phyloP scores from a whole-genome alignment of 1,284 basidiomycete species.

The Moesziomyces aphidis region DNA sequence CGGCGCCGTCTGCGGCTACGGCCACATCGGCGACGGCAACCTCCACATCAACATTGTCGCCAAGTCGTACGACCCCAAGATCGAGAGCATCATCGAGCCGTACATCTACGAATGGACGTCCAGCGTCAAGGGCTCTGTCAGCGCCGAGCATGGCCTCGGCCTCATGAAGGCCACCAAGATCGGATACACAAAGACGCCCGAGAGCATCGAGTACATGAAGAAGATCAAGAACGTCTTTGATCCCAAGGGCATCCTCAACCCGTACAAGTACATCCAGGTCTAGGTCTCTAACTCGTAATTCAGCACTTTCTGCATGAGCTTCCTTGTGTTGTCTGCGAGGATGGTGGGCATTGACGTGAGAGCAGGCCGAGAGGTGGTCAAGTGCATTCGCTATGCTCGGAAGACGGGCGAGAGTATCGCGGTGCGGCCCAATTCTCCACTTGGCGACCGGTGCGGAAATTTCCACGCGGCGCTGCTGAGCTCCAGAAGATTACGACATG shows the following conservation, averaged over 20 bases:
- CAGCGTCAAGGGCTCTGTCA: slow-evolving; percentile 81
- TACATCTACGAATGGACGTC: slow-evolving; percentile 92
- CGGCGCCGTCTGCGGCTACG: slow-evolving; percentile 78
- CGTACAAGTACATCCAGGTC: slow-evolving; percentile 74
- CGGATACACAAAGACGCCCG: slow-evolving; percentile 84
- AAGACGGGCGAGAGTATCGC: slow-evolving; percentile 16
- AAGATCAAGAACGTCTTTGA: slow-evolving; percentile 92
- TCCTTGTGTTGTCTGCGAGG: not conserved
- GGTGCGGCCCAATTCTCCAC: too few relatives aligned
- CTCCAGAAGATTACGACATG: slow-evolving; percentile 17
- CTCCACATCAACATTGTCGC: slow-evolving; percentile 96
- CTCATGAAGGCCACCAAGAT: slow-evolving; percentile 94
- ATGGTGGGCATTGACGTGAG: too few relatives aligned
- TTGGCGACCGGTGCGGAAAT: not conserved
- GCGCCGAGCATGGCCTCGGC: slow-evolving; percentile 96
- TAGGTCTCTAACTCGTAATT: slow-evolving; percentile 1
- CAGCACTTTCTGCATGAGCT: not conserved
- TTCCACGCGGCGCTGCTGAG: slow-evolving; percentile 25
- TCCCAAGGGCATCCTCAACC: slow-evolving; percentile 90
- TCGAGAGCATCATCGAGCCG: slow-evolving; percentile 89
- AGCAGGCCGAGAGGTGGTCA: not conserved
- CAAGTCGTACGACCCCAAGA: slow-evolving; percentile 81
- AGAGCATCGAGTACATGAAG: slow-evolving; percentile 88
- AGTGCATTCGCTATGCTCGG: slow-evolving; percentile 1
- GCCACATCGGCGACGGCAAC: slow-evolving; percentile 97